Conservation (phyloP, 108 stramenopile genomes). For the Schizochytrium sp. region DNA sequence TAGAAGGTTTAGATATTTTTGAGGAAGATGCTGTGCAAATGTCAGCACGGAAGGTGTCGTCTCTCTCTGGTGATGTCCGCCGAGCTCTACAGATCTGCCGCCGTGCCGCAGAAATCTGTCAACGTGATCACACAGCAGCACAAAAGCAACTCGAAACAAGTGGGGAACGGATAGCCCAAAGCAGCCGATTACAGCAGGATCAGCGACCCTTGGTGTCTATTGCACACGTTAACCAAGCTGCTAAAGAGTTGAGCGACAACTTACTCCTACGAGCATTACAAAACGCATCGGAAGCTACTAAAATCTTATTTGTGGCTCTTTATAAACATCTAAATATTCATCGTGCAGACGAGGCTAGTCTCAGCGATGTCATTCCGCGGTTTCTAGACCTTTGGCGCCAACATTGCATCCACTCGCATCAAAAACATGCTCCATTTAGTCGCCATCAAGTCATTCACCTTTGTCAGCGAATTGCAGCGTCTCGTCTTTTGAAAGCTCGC, state of each 20-base stretch:
- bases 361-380: not conserved
- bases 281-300: slow-evolving; percentile 59
- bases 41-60: slow-evolving; percentile 89
- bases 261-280: slow-evolving; percentile 62
- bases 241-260: slow-evolving; percentile 60
- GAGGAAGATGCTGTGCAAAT: slow-evolving; percentile 84
- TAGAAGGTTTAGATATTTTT: slow-evolving; percentile 72
- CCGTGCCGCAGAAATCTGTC: slow-evolving; percentile 81
- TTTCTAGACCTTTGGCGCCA: slow-evolving; percentile 46
- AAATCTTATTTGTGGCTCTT: slow-evolving; percentile 65
- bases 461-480: not conserved
- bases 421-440: slow-evolving; percentile 8
- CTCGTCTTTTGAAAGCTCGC: slow-evolving; percentile 2
- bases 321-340: slow-evolving; percentile 61
- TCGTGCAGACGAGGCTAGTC: slow-evolving; percentile 27
- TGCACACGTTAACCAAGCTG: slow-evolving; percentile 62
- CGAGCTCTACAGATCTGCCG: slow-evolving; percentile 91
- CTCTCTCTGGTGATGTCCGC: slow-evolving; percentile 89
- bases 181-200: not conserved
- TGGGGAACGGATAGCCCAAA: not conserved
- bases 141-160: not conserved
- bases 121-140: not conserved
- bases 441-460: not conserved
- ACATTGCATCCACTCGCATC: slow-evolving; percentile 24
- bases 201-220: slow-evolving; percentile 28